These are phyloP conservation scores for Mycena pura DNA, from an alignment of 768 basidiomycete species.

Conservation along the genomic window DNA sequence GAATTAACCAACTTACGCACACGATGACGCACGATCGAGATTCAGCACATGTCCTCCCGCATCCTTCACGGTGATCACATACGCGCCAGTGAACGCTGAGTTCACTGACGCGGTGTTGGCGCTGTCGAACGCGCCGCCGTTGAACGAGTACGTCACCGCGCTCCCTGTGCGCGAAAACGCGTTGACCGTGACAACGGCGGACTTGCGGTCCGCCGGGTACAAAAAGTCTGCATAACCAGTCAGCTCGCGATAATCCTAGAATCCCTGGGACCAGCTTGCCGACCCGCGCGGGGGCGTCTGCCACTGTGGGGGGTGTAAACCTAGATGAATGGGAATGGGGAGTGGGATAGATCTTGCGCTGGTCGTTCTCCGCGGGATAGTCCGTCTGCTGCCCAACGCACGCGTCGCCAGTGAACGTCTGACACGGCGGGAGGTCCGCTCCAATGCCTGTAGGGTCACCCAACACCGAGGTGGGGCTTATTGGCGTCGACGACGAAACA, in stretches of 20 bases:
- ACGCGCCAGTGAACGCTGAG: constrained; percentile 1
- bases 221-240: constrained; percentile 12
- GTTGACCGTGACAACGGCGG: background rate
- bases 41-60: background rate
- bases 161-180: constrained; percentile 7
- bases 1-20: background rate
- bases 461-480: background rate
- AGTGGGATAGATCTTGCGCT: background rate
- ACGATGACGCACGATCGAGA: constrained; percentile 2
- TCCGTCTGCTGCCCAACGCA: constrained; percentile 16
- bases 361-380: constrained; percentile 13
- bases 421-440: constrained; percentile 3
- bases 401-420: constrained; percentile 8
- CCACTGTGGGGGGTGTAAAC: background rate
- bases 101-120: background rate
- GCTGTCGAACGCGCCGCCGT: constrained; percentile 5
- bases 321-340: no score
- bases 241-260: constrained; percentile 12
- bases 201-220: constrained; percentile 11
- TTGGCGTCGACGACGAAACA: background rate
- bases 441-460: background rate
- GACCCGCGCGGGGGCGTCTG: constrained; percentile 5
- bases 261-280: background rate
- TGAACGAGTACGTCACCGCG: constrained; percentile 6
- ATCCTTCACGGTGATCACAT: constrained; percentile 1